Evolutionary conservation across 306 rosid genomes (phyloP).

Genomic region (Crotalaria pallida): DNA sequence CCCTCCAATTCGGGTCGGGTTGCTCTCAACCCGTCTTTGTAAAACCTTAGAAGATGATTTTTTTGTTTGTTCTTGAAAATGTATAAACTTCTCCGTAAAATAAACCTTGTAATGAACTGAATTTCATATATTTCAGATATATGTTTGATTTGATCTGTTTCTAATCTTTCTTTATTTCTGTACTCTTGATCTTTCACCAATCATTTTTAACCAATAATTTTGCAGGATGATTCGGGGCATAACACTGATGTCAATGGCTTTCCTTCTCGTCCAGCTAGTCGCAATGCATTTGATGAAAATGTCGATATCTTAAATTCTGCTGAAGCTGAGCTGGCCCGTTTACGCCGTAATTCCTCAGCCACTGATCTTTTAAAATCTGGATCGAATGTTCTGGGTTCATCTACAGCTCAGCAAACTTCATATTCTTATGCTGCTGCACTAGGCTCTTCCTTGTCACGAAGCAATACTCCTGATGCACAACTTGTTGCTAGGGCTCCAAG

Average conservation of each 20-base stretch:
- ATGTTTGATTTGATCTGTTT: neutral
- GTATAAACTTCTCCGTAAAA: neutral
- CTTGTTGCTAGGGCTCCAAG: conserved; percentile 84
- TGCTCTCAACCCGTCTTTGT: no score
- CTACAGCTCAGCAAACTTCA: conserved; percentile 61
- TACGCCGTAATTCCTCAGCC: conserved; percentile 40
- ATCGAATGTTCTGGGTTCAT: conserved; percentile 57
- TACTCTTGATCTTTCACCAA: neutral
- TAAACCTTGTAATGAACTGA: neutral
- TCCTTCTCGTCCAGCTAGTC: conserved; percentile 89
- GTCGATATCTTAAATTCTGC: conserved; percentile 47
- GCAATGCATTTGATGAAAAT: conserved; percentile 84
- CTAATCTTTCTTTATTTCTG: neutral
- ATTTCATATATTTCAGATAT: no score
- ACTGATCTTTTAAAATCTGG: conserved; percentile 49
- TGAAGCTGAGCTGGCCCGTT: conserved; percentile 57
- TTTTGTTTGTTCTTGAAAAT: no score
- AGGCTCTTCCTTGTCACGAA: conserved; percentile 81
- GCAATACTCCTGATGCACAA: conserved; percentile 94
- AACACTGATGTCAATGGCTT: conserved; percentile 42
- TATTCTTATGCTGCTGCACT: conserved; percentile 82
- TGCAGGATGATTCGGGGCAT: conserved; percentile 86
- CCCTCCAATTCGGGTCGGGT: no score
- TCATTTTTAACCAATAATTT: conserved; percentile 3
- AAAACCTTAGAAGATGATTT: no score